These are phyloP conservation scores for Carex parvula DNA, from an alignment of 176 grass and related monocot species.

Conservation along the genomic window DNA sequence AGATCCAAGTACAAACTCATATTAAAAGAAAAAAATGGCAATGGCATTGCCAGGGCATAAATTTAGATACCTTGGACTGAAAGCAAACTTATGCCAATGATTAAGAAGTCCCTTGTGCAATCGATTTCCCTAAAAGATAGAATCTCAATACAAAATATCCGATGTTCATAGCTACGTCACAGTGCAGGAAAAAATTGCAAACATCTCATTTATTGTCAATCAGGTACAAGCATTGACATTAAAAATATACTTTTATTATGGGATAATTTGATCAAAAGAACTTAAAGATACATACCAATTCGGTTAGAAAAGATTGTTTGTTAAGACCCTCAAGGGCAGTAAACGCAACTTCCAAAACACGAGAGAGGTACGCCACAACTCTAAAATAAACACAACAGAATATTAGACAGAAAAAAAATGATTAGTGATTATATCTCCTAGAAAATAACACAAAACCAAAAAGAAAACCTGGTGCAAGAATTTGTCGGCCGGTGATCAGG, in stretches of 20 bases:
- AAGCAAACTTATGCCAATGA: slow-evolving; percentile 96
- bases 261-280: neutral
- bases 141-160: neutral
- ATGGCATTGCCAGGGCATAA: neutral
- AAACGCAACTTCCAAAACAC: slow-evolving; percentile 97
- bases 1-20: neutral
- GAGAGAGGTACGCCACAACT: slow-evolving; percentile 96
- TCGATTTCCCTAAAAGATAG: slow-evolving; percentile 73
- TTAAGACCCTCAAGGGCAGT: slow-evolving; percentile 94
- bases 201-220: slow-evolving; percentile 5
- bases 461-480: slow-evolving; percentile 81
- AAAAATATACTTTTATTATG: neutral
- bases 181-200: neutral
- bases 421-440: neutral
- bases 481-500: slow-evolving; percentile 97
- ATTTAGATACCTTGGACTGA: slow-evolving; percentile 77
- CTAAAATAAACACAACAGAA: slow-evolving; percentile 48
- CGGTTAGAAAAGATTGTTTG: slow-evolving; percentile 99
- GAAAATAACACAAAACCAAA: slow-evolving; percentile 21
- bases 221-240: neutral
- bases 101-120: slow-evolving; percentile 88
- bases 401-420: slow-evolving; percentile 32
- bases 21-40: neutral
- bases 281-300: slow-evolving; percentile 54
- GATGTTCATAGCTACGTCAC: neutral